A percentile compares a stretch with the other conserved stretches of the same genome.
Conservation (phyloP, 148 eudicot species). For the Nyssa sinensis region DNA sequence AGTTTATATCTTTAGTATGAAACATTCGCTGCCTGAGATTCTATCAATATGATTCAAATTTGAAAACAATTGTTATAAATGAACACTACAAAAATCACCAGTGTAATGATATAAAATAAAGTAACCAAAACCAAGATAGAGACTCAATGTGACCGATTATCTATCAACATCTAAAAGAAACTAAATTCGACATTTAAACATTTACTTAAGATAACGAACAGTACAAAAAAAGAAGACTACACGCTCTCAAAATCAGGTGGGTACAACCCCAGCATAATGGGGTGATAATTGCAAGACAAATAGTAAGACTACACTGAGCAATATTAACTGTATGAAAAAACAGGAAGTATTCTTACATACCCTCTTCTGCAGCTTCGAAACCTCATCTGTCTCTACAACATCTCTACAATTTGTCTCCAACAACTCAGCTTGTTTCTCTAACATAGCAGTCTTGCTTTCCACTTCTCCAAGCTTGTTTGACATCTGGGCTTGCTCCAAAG, state of each 20-base stretch:
- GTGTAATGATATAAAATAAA: background rate
- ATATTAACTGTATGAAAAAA: constrained; percentile 52
- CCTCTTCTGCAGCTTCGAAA: constrained; percentile 46
- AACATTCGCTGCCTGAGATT: too few species aligned
- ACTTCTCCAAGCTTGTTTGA: constrained; percentile 20
- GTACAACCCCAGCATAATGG: constrained; percentile 49
- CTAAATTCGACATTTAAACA: background rate
- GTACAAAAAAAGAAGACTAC: constrained; percentile 3
- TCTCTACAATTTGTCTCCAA: constrained; percentile 23
- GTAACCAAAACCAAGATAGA: background rate
- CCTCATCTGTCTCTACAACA: constrained; percentile 32
- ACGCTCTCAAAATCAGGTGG: constrained; percentile 52
- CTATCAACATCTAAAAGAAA: background rate
- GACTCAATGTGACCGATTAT: background rate
- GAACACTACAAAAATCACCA: background rate
- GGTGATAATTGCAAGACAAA: constrained; percentile 42
- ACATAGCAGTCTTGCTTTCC: constrained; percentile 31
- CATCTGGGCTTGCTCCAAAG: constrained; percentile 28
- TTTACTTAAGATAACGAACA: constrained; percentile 7
- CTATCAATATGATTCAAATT: too few species aligned
- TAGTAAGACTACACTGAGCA: constrained; percentile 37
- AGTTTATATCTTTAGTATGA: too few species aligned
- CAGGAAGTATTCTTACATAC: constrained; percentile 34
- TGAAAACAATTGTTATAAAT: background rate
- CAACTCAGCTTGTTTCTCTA: constrained; percentile 34